Evolutionary conservation across 2,329 filamentous ascomycete genomes (phyloP).

Genomic region (Zymoseptoria passerinii): DNA sequence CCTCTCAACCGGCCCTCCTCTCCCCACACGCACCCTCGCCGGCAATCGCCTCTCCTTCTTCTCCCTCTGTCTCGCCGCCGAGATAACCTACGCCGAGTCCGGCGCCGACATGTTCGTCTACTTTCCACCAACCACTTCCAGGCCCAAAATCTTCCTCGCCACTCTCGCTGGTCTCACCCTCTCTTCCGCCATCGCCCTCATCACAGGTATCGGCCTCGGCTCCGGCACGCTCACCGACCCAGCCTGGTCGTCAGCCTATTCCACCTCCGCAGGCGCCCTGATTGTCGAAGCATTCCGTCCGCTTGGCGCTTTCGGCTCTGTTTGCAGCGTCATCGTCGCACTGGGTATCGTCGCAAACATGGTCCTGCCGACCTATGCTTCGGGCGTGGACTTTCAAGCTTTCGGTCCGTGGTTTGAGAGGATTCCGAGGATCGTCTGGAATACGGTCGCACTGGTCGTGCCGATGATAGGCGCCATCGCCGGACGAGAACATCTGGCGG

Average conservation of each 20-base stretch:
- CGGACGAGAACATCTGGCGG: constrained; percentile 51
- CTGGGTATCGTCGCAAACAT: constrained; percentile 59
- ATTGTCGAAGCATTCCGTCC: constrained; percentile 55
- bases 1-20: constrained; percentile 39
- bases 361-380: constrained; percentile 56
- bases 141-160: constrained; percentile 47
- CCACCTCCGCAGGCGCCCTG: constrained; percentile 52
- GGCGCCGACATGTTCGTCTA: constrained; percentile 64
- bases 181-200: constrained; percentile 53
- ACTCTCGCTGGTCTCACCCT: constrained; percentile 49
- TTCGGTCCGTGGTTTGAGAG: constrained; percentile 50
- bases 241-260: constrained; percentile 51
- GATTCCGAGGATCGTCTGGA: constrained; percentile 58
- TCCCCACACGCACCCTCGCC: constrained; percentile 40
- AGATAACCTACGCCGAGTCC: constrained; percentile 54
- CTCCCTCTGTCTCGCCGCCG: constrained; percentile 56
- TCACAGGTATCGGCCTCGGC: constrained; percentile 55
- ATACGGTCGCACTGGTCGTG: constrained; percentile 52
- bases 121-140: constrained; percentile 47
- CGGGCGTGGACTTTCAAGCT: constrained; percentile 60
- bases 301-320: constrained; percentile 55
- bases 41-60: constrained; percentile 61
- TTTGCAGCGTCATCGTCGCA: constrained; percentile 57
- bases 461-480: constrained; percentile 58
- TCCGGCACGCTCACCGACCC: constrained; percentile 47